These are phyloP conservation scores for Bisporella sp. DNA, from an alignment of 2,329 filamentous ascomycete species.

Conservation along the genomic window DNA sequence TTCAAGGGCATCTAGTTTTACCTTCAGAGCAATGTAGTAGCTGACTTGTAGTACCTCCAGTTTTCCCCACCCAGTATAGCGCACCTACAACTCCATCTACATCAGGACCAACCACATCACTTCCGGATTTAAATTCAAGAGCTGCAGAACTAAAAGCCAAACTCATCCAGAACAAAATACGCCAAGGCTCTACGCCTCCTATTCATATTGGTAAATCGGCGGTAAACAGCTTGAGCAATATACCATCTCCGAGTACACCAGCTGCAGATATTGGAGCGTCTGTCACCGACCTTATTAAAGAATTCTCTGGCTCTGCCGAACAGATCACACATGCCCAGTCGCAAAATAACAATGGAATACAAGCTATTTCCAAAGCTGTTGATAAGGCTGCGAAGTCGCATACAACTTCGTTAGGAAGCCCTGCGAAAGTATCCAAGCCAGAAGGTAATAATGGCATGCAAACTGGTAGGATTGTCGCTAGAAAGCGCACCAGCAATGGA, in stretches of 20 bases:
- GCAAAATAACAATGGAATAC: neutral
- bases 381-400: slow-evolving; percentile 10
- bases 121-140: slow-evolving; percentile 21
- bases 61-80: too few species aligned
- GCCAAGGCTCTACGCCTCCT: slow-evolving; percentile 17
- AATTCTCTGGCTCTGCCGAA: slow-evolving; percentile 22
- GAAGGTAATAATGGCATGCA: slow-evolving; percentile 8
- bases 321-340: slow-evolving; percentile 3
- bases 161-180: slow-evolving; percentile 20
- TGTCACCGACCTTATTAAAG: slow-evolving; percentile 18
- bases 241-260: slow-evolving; percentile 12
- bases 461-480: slow-evolving; percentile 5
- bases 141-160: slow-evolving; percentile 26
- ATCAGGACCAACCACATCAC: slow-evolving; percentile 7
- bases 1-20: too few species aligned
- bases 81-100: slow-evolving; percentile 9
- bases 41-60: too few species aligned
- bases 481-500: slow-evolving; percentile 14
- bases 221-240: neutral
- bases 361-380: slow-evolving; percentile 2
- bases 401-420: slow-evolving; percentile 17
- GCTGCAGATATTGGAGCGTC: slow-evolving; percentile 9
- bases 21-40: too few species aligned
- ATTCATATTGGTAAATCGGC: neutral
- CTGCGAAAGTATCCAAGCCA: slow-evolving; percentile 11